Evolutionary conservation across 768 basidiomycete genomes (phyloP), one percentile per base, ranked within the genome.

Genomic region (Boletales sp.): DNA sequence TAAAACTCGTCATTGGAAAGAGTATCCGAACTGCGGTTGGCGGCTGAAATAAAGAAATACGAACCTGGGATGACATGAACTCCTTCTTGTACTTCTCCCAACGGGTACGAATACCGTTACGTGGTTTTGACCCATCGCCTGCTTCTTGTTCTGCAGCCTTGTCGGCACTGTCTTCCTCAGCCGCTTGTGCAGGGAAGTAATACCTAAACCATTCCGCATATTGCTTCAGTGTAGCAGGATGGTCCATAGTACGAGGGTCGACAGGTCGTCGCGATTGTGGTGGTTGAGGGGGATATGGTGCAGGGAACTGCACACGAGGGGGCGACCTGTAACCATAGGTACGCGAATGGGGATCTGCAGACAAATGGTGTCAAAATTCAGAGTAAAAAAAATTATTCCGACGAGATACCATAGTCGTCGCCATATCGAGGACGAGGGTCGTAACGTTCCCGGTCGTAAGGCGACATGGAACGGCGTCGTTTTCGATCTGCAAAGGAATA

Each of bases 21-120:
- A 56, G 53, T 55, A 59, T 43, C 45, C 43, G 47, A 41, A 58
- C 39, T 47, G 45, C 31, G 36, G 43, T 37, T 41, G 48, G 47
- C 9, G 38, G 30, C 29, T 37, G 47, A 53, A n/a, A 56, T 41
- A 49, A 61, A 57, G 54, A 47, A 55, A 56, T 61, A 76, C 86
- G 74, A 63, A 94, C 94, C 86, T 97, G 94, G 51, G 80, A 80
- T 40, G 84, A 85, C 48, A 84, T 76, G 65, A 94, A 94, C 45
- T 89, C 86, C 70, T 93, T 94, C 72, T 93, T 91, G 67, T 97
- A 95, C 63, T 90, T 90, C 69, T 95, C 92, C 85, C 93, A 97
- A 43, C 83, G 82, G 52, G 79, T 68, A 68, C 82, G 84, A 69
- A 91, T 91, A 46, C 88, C 89, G 55, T 89, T 88, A 37, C 89